Conservation (phyloP, 345 rosid species). For the Citrus mangshanensis region DNA sequence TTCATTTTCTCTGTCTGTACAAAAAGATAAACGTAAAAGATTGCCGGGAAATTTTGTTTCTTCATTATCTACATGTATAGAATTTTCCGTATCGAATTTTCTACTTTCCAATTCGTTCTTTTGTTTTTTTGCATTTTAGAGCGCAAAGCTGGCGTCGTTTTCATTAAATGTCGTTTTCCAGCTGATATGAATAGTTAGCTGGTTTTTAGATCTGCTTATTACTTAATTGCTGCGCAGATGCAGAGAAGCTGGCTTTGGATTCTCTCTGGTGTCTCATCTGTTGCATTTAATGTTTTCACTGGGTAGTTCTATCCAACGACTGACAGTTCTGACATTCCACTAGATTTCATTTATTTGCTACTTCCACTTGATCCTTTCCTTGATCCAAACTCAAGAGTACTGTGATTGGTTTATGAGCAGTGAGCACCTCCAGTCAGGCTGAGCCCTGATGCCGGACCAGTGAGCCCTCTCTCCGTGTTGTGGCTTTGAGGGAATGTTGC, state of each 20-base stretch:
- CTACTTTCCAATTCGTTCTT: constrained; percentile 2
- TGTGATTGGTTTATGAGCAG: constrained; percentile 10
- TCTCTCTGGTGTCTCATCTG: constrained; percentile 23
- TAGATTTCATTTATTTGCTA: constrained; percentile 27
- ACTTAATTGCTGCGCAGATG: not conserved
- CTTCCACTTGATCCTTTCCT: constrained; percentile 13
- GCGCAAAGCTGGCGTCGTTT: not conserved
- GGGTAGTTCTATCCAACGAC: constrained; percentile 22
- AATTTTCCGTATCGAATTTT: constrained; percentile 22
- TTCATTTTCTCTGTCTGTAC: constrained; percentile 37
- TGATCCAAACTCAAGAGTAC: not conserved
- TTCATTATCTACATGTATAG: constrained; percentile 37
- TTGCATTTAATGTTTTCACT: constrained; percentile 10
- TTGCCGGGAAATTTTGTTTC: constrained; percentile 62
- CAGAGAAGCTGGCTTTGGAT: constrained; percentile 20
- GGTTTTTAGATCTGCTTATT: not conserved
- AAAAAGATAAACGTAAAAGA: constrained; percentile 19
- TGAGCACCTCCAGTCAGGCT: no score
- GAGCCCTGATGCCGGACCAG: not conserved
- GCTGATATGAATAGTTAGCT: not conserved
- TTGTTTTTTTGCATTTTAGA: not conserved
- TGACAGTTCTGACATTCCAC: constrained; percentile 47
- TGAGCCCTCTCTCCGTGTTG: not conserved
- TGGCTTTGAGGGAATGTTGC: constrained; percentile 16
- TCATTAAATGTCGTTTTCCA: not conserved